These are phyloP conservation scores for Botrytis pseudocinerea DNA, from an alignment of 2,329 filamentous ascomycete species.

Conservation along the genomic window DNA sequence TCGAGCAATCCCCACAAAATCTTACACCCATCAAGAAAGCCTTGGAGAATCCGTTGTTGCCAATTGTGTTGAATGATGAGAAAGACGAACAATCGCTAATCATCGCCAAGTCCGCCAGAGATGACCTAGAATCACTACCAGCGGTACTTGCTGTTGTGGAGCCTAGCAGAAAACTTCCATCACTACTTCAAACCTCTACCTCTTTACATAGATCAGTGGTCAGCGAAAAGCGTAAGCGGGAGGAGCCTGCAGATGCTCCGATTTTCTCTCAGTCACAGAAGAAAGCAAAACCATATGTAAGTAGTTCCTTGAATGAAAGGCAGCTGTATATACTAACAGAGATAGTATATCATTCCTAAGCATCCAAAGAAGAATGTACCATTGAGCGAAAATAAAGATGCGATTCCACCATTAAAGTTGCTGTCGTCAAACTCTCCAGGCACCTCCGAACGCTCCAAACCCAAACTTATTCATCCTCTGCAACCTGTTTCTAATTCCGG, in stretches of 20 bases:
- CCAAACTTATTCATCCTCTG: not conserved
- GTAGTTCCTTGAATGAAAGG: not conserved
- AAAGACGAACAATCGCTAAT: not conserved
- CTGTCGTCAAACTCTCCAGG: not conserved
- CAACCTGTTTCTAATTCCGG: not conserved
- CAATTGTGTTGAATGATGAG: not conserved
- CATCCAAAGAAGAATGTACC: not conserved
- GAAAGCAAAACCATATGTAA: slow-evolving; percentile 7
- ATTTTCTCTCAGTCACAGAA: not conserved
- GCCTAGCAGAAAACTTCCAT: not conserved
- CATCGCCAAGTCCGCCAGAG: not conserved
- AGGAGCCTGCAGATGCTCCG: not conserved
- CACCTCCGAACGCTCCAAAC: not conserved
- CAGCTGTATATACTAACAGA: not conserved
- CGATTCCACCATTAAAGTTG: no score
- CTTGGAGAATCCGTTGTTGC: no score
- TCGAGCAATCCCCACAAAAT: not conserved
- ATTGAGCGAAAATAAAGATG: not conserved
- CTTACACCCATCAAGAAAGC: no score
- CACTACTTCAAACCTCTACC: not conserved
- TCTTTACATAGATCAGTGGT: no score
- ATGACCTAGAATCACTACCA: not conserved
- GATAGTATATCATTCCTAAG: slow-evolving; percentile 9
- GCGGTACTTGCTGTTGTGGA: not conserved
- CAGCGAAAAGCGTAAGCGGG: slow-evolving; percentile 12